Percentiles rank a stretch among this genome's conserved stretches.
Conservation (phyloP, 2,329 filamentous ascomycete species). For the Neopestalotiopsis clavispora region DNA sequence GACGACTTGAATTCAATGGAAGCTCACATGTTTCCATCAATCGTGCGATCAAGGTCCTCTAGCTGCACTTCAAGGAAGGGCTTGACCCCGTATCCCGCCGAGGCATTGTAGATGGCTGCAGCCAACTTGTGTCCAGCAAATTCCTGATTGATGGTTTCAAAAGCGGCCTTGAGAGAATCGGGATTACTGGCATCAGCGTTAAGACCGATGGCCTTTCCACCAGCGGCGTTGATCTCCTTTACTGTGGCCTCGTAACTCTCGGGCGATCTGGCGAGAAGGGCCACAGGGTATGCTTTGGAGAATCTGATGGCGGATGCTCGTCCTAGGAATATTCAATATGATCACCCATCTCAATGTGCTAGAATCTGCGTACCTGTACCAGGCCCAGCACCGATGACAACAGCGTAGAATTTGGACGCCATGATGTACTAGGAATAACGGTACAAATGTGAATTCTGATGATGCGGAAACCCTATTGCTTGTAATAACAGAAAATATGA, state of each 20-base stretch:
- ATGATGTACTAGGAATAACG: slow-evolving; percentile 9
- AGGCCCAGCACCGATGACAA: slow-evolving; percentile 71
- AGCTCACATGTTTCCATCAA: slow-evolving; percentile 51
- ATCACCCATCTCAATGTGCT: neutral
- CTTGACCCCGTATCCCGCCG: slow-evolving; percentile 51
- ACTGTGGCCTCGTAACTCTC: slow-evolving; percentile 69
- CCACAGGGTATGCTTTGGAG: slow-evolving; percentile 70
- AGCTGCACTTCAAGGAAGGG: slow-evolving; percentile 60
- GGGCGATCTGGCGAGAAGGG: slow-evolving; percentile 71
- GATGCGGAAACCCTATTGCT: neutral
- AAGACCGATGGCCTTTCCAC: slow-evolving; percentile 74
- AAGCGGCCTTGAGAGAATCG: slow-evolving; percentile 51
- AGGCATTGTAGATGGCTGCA: slow-evolving; percentile 76
- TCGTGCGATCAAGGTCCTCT: slow-evolving; percentile 51
- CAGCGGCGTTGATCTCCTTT: slow-evolving; percentile 67
- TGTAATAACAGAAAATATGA: neutral
- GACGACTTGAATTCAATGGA: neutral
- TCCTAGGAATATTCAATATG: slow-evolving; percentile 34
- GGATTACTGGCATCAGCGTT: slow-evolving; percentile 64
- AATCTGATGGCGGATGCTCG: slow-evolving; percentile 60
- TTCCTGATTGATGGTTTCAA: slow-evolving; percentile 64
- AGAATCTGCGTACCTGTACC: slow-evolving; percentile 54
- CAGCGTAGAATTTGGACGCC: slow-evolving; percentile 59
- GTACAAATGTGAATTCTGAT: neutral
- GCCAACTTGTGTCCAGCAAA: slow-evolving; percentile 60